Base-by-base conservation (phyloP, 495 filamentous ascomycete genomes). In the Ramalina intermedia region DNA sequence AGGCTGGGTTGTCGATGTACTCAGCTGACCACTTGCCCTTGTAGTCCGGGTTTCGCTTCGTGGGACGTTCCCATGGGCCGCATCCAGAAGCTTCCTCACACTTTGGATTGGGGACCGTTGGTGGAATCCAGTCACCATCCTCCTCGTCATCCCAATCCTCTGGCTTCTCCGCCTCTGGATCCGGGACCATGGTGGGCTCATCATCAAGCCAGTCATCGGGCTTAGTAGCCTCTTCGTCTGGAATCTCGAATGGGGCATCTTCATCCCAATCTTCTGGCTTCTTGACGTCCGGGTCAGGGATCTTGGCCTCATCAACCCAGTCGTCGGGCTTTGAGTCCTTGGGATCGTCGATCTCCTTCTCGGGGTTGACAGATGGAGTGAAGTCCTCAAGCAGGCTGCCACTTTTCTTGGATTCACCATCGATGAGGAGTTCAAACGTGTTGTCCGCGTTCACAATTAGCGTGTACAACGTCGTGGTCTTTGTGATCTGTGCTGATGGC, bases 141-240 rank as follows among this genome's bases (percentile, higher is more conserved):
- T 99, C 93, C 74, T 96, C 93, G 50, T 96, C 91, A 72, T 96
- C 91, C 93, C 93, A 99, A 61, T 96, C 91, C 71, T 96, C 93
- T 52, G 93, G 93, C 80, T 96, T 99, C 75, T 88, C 78, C 36
- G 93, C 88, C 71, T 96, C 90, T 41, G 93, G 93, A 73, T 99
- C 93, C 46, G 90, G 80, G 50, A 96, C 74, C 61, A 76, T 83
- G 49, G 72, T 69, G 51, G 89, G 80, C 71, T 96, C 93, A 55
- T 94, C 76, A 66, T 85, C 89, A 50, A 99, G 79, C 93, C 93
- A 99, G 68, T 96, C 90, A 48, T 81, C 91, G 42, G 93, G 93
- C 71, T 82, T 83, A 49, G 77, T 82, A 44, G 93, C 93, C 54
- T 87, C 83, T 74, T 93, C 85, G 51, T 99, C 93, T 42, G 90